Conservation (phyloP, 2,329 filamentous ascomycete species). For the Neophaeococcomyces aloes region DNA sequence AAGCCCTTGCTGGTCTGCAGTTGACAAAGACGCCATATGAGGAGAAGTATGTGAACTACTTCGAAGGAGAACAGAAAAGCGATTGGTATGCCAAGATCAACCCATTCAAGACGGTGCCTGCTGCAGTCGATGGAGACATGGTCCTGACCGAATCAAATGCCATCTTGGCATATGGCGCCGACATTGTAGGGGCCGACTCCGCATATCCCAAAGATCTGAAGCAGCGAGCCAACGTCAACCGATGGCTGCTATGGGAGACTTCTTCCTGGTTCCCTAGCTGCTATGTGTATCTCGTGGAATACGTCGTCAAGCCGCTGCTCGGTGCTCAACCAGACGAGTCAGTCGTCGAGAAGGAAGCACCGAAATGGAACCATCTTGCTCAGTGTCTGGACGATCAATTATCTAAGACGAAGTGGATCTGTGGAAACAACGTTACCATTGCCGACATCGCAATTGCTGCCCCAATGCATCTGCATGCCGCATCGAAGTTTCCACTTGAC, state of each 20-base stretch:
- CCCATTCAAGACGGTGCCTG: conserved; percentile 29
- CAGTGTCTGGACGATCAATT: conserved; percentile 30
- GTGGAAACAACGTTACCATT: conserved; percentile 30
- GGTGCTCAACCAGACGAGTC: conserved; percentile 28
- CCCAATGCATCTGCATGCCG: conserved; percentile 31
- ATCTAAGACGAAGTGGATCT: conserved; percentile 29
- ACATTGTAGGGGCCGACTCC: conserved; percentile 23
- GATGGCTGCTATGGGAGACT: conserved; percentile 36
- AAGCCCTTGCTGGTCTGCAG: conserved; percentile 33
- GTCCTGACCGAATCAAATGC: conserved; percentile 35
- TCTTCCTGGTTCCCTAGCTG: conserved; percentile 32
- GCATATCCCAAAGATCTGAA: conserved; percentile 33
- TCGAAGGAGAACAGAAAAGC: conserved; percentile 32
- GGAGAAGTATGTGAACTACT: conserved; percentile 31
- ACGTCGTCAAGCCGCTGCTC: conserved; percentile 33
- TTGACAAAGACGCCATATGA: conserved; percentile 29
- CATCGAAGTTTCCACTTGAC: conserved; percentile 28
- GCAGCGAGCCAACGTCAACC: conserved; percentile 30
- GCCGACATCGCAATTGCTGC: conserved; percentile 34
- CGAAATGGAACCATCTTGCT: conserved; percentile 29
- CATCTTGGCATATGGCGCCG: conserved; percentile 34
- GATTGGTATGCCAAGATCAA: conserved; percentile 21
- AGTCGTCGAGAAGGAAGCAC: conserved; percentile 27
- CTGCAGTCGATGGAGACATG: conserved; percentile 31
- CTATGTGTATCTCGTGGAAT: conserved; percentile 33